phyloP scores from a whole-genome alignment of 2,329 filamentous ascomycete species.

The Ceratocystis alfenasii region DNA sequence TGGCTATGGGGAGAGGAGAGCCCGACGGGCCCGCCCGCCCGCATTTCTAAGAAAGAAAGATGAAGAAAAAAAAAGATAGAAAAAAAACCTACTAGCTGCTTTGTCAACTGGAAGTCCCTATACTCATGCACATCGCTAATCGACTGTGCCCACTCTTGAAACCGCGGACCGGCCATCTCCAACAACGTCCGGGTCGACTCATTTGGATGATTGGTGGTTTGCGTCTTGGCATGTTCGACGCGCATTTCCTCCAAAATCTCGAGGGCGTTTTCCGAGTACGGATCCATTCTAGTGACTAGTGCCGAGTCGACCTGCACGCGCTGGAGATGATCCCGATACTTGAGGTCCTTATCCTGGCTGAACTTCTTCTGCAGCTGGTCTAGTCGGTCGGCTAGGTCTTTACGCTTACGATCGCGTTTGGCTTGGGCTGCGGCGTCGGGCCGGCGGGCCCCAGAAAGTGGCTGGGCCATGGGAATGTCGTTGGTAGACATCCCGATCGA shows the following conservation, averaged over 20 bases:
- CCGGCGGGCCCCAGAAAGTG: slow-evolving; percentile 28
- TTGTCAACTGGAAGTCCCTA: slow-evolving; percentile 69
- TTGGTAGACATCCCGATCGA: slow-evolving; percentile 31
- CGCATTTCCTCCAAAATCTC: slow-evolving; percentile 57
- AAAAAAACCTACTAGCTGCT: slow-evolving; percentile 56
- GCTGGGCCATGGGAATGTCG: slow-evolving; percentile 26
- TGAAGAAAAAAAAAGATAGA: neutral
- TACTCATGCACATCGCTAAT: slow-evolving; percentile 82
- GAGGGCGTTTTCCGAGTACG: slow-evolving; percentile 60
- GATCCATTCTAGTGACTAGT: slow-evolving; percentile 72
- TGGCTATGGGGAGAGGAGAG: neutral
- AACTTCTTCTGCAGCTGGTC: slow-evolving; percentile 65
- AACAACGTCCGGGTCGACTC: slow-evolving; percentile 45
- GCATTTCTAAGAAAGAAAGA: neutral
- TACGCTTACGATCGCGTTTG: slow-evolving; percentile 83
- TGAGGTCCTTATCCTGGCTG: slow-evolving; percentile 64
- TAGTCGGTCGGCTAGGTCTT: slow-evolving; percentile 68
- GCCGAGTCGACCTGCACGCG: slow-evolving; percentile 86
- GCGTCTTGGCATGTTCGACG: slow-evolving; percentile 40
- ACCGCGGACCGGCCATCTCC: slow-evolving; percentile 70
- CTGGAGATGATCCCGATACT: slow-evolving; percentile 81
- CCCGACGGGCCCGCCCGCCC: no score
- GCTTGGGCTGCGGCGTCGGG: slow-evolving; percentile 42
- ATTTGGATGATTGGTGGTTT: slow-evolving; percentile 31
- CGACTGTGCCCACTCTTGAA: slow-evolving; percentile 72